Evolutionary conservation across 331 rosid species (phyloP), one percentile per base, ranked within the genome.

Genomic region (Quercus tomentella): DNA sequence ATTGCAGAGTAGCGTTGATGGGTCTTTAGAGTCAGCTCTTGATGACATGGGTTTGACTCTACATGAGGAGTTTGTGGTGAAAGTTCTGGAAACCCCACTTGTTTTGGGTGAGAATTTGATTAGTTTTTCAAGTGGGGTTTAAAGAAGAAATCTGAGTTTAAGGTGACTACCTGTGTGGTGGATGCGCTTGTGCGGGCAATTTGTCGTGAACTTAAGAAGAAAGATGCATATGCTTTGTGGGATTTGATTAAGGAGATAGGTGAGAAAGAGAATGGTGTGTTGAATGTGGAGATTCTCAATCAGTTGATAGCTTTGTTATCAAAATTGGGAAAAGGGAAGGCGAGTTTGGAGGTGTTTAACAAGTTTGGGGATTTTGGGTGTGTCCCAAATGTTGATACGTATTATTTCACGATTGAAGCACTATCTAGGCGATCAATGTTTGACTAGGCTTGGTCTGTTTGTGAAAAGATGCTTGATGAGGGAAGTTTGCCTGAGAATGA

Each of bases 261-360:
- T 49, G 86, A 87, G 85, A 77, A 87, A 70, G 83, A 87, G 77
- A 74, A 20, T 22, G 86, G 54, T 21, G 33, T 80, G 17, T 1
- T 86, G 81, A 87, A 73, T 76, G 81, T 68, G 14, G 73, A 52
- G 49, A 83, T 82, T 83, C 88, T 91, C 18, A 90, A 93, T 73
- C 84, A 84, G 33, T 43, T 95, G 77, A 82, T 93, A 66, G 70
- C 62, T 54, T 77, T 85, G 2, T 80, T 93, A 31, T 88, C 97
- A 0, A 90, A 82, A 76, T 75, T 91, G 84, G 92, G 94, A 10
- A 89, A 91, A 82, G 97, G 92, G 52, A 93, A 84, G 62, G 90
- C 91, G 79, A 94, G 93, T 6, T 60, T 90, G 25, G 96, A 85
- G 76, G 97, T 77, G 15, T 85, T 93, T 45, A 80, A 91, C 41